Percentiles rank a stretch among this genome's conserved stretches.
Conservation (phyloP, 2,329 filamentous ascomycete genomes). For the Sporothrix humicola region DNA sequence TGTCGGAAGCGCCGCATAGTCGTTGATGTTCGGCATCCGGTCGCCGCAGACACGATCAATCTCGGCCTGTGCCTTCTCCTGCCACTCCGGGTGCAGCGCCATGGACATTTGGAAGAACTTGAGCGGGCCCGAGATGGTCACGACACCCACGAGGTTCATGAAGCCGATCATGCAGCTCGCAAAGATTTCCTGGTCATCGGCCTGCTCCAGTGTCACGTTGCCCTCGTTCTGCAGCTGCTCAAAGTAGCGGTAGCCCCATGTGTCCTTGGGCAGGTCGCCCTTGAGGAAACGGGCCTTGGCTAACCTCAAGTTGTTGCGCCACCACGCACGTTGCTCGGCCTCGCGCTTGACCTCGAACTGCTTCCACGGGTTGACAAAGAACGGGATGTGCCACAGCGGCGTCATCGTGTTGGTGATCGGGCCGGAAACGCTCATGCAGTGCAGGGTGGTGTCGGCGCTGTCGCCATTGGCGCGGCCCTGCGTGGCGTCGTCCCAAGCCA, state of each 20-base stretch:
- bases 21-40: conserved; percentile 56
- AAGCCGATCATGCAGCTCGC: conserved; percentile 59
- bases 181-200: conserved; percentile 52
- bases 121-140: conserved; percentile 56
- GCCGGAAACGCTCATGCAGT: conserved; percentile 59
- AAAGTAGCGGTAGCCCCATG: conserved; percentile 58
- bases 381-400: conserved; percentile 54
- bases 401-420: conserved; percentile 57
- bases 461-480: conserved; percentile 54
- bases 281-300: conserved; percentile 50
- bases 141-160: conserved; percentile 57
- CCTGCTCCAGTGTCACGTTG: conserved; percentile 50
- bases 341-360: conserved; percentile 53
- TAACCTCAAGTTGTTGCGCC: conserved; percentile 50
- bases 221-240: conserved; percentile 50
- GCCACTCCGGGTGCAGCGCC: conserved; percentile 59
- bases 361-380: conserved; percentile 56
- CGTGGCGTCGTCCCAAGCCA: conserved; percentile 57
- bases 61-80: conserved; percentile 60
- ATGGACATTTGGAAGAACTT: conserved; percentile 61
- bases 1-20: conserved; percentile 58
- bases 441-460: conserved; percentile 54
- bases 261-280: conserved; percentile 52
- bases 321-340: conserved; percentile 53
- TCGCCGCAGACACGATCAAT: conserved; percentile 62